Conservation (phyloP, 2,329 filamentous ascomycete genomes). For the Penicillium olsonii region DNA sequence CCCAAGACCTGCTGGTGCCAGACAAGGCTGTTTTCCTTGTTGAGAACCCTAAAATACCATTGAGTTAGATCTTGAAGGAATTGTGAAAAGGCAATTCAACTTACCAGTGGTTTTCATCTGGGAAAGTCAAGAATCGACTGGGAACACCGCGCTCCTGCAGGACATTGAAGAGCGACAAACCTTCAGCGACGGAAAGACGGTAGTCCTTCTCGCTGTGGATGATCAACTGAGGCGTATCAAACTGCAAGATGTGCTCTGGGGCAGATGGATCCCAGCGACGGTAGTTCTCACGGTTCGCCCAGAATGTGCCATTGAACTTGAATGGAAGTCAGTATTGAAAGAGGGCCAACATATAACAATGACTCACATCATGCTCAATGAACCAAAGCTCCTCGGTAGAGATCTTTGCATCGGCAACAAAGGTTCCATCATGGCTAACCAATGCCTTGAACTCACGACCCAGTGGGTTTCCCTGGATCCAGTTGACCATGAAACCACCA, state of each 20-base stretch:
- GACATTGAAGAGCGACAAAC: slow-evolving; percentile 77
- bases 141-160: slow-evolving; percentile 72
- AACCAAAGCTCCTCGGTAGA: slow-evolving; percentile 56
- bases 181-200: slow-evolving; percentile 78
- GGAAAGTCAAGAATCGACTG: slow-evolving; percentile 76
- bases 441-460: slow-evolving; percentile 84
- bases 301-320: slow-evolving; percentile 51
- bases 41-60: slow-evolving; percentile 63
- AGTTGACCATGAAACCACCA: slow-evolving; percentile 60
- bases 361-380: slow-evolving; percentile 47
- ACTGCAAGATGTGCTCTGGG: slow-evolving; percentile 62
- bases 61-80: neutral
- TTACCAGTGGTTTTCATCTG: slow-evolving; percentile 67
- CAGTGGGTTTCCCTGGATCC: slow-evolving; percentile 85
- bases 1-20: slow-evolving; percentile 83
- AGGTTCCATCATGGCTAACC: slow-evolving; percentile 85
- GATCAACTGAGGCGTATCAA: slow-evolving; percentile 78
- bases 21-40: slow-evolving; percentile 82
- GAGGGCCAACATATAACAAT: neutral
- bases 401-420: slow-evolving; percentile 59
- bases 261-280: slow-evolving; percentile 67
- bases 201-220: slow-evolving; percentile 88
- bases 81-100: slow-evolving; percentile 3
- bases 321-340: neutral
- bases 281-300: slow-evolving; percentile 62